Base-by-base conservation (phyloP, 1,284 basidiomycete species). In the Puccinia sorghi region DNA sequence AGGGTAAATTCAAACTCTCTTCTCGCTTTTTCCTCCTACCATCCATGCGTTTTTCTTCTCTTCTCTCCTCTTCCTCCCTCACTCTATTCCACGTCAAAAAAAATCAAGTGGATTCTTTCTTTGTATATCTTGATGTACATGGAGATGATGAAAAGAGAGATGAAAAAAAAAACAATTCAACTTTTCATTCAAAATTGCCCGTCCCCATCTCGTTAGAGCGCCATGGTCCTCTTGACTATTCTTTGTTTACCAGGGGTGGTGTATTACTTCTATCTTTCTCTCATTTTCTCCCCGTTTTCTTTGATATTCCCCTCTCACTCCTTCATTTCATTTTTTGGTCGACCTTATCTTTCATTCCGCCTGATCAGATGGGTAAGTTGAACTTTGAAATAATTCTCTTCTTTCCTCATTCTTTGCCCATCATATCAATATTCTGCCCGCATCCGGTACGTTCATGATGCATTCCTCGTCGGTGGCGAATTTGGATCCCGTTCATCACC, bases 1-100 rank as follows among this genome's bases (percentile, higher is more conserved):
- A 97, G 89, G 93, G 94, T 94, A 82, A 83, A 85, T 84, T 71
- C 50, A 59, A 52, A 25, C 25, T 63, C n/a, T n/a, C n/a, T 56
- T 48, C 78, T 61, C 43, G 70, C 71, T 80, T 54, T 72, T 78
- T 67, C 25, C 25, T 27, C 54, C 63, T 80, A 48, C 63, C 61
- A 56, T 39, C 57, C 25, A 61, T 61, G 27, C 66, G 27, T 56
- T 75, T 59, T 41, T n/a, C 25, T 64, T n/a, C 15, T n/a, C 67
- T 22, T 59, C 39, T 8, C 59, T 11, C 54, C 32, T 59, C 56
- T 12, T 46, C 52, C 25, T 41, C 27, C 46, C 32, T 54, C 3
- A 37, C 50, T 70, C 54, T 70, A 17, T 37, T 54, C 8, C 22
- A 17, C 67, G n/a, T 54, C 32, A 22, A 48, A 25, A 69, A 3